Evolutionary conservation across 169 alveolate genomes (phyloP).

Genomic region (Plasmodium ovale): DNA sequence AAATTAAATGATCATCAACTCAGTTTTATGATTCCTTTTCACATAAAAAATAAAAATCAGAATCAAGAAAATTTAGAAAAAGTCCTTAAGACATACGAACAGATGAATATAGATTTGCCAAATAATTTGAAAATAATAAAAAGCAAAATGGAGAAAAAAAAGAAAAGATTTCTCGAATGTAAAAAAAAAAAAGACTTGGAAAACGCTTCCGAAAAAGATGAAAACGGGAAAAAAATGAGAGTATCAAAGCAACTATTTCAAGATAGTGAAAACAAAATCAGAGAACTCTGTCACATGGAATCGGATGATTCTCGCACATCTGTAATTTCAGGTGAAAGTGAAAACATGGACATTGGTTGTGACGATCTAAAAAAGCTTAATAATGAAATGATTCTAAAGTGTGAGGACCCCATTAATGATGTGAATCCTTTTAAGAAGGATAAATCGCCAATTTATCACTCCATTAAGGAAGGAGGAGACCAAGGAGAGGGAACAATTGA

Average conservation of each 20-base stretch:
- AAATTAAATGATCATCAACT: constrained; percentile 58
- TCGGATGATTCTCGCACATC: too few relatives aligned
- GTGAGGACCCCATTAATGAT: background rate
- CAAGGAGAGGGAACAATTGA: background rate
- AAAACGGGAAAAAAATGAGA: constrained; percentile 15
- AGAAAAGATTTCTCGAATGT: constrained; percentile 42
- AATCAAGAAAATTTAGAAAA: constrained; percentile 56
- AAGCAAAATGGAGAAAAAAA: constrained; percentile 41
- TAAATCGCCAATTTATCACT: background rate
- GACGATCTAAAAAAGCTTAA: too few relatives aligned
- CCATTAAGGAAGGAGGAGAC: background rate
- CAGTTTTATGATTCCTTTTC: constrained; percentile 55
- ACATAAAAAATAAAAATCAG: constrained; percentile 26
- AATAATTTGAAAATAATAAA: constrained; percentile 64
- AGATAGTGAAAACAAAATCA: background rate
- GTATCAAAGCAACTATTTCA: background rate
- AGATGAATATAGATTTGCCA: constrained; percentile 76
- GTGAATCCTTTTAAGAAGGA: background rate
- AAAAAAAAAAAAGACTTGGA: constrained; percentile 18
- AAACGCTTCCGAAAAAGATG: background rate
- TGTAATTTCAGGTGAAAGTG: too few relatives aligned
- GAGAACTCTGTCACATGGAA: too few relatives aligned
- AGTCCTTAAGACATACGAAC: constrained; percentile 55
- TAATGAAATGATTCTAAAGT: background rate
- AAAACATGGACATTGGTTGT: background rate